Evolutionary conservation across 2,329 filamentous ascomycete species (phyloP), one percentile per base, ranked within the genome.

Genomic region (Pseudocercospora vitis): DNA sequence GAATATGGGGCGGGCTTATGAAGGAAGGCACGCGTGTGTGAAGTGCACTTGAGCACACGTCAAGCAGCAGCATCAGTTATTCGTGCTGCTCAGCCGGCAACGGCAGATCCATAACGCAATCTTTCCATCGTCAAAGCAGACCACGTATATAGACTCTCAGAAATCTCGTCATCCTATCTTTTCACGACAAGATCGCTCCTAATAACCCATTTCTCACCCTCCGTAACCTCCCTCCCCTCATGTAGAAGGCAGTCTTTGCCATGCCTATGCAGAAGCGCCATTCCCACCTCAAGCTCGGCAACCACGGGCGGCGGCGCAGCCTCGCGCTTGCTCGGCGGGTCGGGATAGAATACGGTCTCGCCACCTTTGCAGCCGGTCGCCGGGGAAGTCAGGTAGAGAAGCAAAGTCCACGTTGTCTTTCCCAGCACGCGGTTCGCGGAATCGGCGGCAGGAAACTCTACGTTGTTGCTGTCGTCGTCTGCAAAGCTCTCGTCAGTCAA

Each of bases 121-220:
- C n/a, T n/a, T n/a, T n/a, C n/a, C n/a, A n/a, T n/a, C n/a, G n/a
- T n/a, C n/a, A n/a, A n/a, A n/a, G n/a, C n/a, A n/a, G n/a, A n/a
- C n/a, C n/a, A n/a, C n/a, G n/a, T n/a, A n/a, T n/a, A n/a, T n/a
- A n/a, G n/a, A n/a, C n/a, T n/a, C n/a, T n/a, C n/a, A n/a, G n/a
- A n/a, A n/a, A n/a, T n/a, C n/a, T n/a, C n/a, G n/a, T n/a, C n/a
- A n/a, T n/a, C n/a, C 52, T 32, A 84, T 57, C 79, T 75, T 59
- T 71, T 78, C 11, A 91, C 79, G 65, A 86, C 89, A 35, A 96
- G 72, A 75, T 96, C 91, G 58, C 87, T 95, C 60, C 91, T 78
- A 55, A 96, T 81, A 55, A 96, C 85, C 91, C 91, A 96, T 72
- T 96, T 96, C 74, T 95, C 89, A 7, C 91, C 91, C 35, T 81